Evolutionary conservation across 257 asterid species (phyloP), one percentile per base, ranked within the genome.

Genomic region (Forsythia viridissima): DNA sequence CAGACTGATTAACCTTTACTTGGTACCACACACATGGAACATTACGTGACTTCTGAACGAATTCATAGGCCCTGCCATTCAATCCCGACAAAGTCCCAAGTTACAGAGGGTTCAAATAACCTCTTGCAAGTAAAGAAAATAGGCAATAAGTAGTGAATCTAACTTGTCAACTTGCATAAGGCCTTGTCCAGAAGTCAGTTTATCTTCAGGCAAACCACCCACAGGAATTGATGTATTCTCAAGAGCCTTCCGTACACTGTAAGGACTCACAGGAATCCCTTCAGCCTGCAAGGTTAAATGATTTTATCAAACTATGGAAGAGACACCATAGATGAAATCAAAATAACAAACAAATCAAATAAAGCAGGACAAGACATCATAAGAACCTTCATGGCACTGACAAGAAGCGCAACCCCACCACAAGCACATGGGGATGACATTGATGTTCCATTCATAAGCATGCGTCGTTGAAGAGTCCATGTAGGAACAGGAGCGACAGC

Each of bases 401-500:
- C 71, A 83, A 95, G 91, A 86, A 95, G 90, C 82, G 98, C 98
- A 71, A 91, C 91, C 82, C 97, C 99, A 71, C 99, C 99, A 90
- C 97, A 92, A 70, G 99, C 99, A 82, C 92, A 93, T 61, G 99
- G 99, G 76, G 99, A 95, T 79, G 99, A 86, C 99, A 95, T 95
- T 38, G 99, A 95, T 76, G 99, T 95, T 85, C 99, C 99, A 78
- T 93, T 95, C 99, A 95, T 95, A 80, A 95, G 92, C 99, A 91
- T 91, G 74, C 99, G 99, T 6, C 80, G 86, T 83, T 95, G 98
- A 84, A 95, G 99, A 80, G 99, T 95, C 99, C 99, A 95, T 78
- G 97, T 92, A 73, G 99, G 99, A 81, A 95, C 99, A 84, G 99
- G 97, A 83, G 99, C 97, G 85, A 95, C 86, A 80, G 99, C 99